Conservation (phyloP, 2,329 filamentous ascomycete genomes). For the Beauveria brongniartii region DNA sequence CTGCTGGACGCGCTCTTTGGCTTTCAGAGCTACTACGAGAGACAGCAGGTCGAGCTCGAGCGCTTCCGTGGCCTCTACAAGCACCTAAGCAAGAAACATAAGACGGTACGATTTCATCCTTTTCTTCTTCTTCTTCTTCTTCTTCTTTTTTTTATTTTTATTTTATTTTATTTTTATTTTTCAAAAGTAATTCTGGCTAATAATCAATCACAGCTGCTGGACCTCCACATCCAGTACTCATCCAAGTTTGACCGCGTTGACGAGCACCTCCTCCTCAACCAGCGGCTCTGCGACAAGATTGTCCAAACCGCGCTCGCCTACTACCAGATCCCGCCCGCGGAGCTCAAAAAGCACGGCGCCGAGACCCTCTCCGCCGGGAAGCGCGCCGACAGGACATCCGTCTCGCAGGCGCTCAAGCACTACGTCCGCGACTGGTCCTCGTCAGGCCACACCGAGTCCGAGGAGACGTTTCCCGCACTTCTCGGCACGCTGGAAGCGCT, state of each 20-base stretch:
- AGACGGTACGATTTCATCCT: conserved; percentile 14
- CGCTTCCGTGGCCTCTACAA: conserved; percentile 29
- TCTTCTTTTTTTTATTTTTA: too few relatives aligned
- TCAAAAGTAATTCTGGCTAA: neutral
- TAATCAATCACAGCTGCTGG: conserved; percentile 33
- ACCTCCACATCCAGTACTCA: conserved; percentile 48
- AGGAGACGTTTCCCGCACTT: conserved; percentile 33
- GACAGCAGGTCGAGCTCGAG: conserved; percentile 28
- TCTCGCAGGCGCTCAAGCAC: conserved; percentile 48
- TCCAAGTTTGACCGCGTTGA: conserved; percentile 41
- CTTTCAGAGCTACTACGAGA: conserved; percentile 26
- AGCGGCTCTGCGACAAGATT: conserved; percentile 36
- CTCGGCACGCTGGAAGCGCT: conserved; percentile 24
- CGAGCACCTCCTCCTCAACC: conserved; percentile 35
- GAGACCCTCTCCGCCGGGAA: conserved; percentile 28
- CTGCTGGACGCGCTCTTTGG: conserved; percentile 32
- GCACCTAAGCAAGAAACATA: conserved; percentile 27
- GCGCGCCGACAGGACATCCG: conserved; percentile 36
- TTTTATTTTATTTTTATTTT: too few relatives aligned
- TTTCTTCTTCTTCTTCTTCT: too few relatives aligned
- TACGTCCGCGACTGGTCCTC: conserved; percentile 49
- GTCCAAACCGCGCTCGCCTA: conserved; percentile 35
- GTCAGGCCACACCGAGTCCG: conserved; percentile 38
- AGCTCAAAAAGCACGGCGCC: conserved; percentile 36
- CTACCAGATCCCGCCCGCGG: conserved; percentile 35